Percentiles rank a stretch among this genome's conserved stretches.
phyloP scores from a whole-genome alignment of 106 monocot genomes.

The Dendrobium catenatum region DNA sequence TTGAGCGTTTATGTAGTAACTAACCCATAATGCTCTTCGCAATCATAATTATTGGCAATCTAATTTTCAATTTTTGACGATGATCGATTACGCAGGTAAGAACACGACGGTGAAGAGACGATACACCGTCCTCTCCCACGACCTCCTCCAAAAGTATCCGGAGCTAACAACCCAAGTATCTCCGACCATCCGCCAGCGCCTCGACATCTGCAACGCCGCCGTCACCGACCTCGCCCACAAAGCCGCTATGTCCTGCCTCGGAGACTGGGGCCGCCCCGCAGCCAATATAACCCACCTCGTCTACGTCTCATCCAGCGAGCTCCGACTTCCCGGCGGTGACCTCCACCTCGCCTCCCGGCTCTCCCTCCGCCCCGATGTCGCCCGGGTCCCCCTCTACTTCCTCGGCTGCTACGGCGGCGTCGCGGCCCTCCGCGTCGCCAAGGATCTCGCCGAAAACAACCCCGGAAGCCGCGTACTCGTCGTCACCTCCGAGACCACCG shows the following conservation, averaged over 20 bases:
- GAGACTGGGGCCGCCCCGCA: slow-evolving; percentile 41
- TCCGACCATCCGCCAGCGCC: slow-evolving; percentile 59
- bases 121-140: slow-evolving; percentile 60
- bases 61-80: neutral
- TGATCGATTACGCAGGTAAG: slow-evolving; percentile 30
- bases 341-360: slow-evolving; percentile 49
- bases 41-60: neutral
- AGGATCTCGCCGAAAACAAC: slow-evolving; percentile 90
- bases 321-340: slow-evolving; percentile 80
- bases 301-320: slow-evolving; percentile 77
- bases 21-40: neutral
- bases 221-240: slow-evolving; percentile 47
- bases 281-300: slow-evolving; percentile 75
- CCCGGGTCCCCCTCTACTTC: slow-evolving; percentile 58
- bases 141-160: slow-evolving; percentile 70
- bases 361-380: slow-evolving; percentile 33
- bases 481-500: slow-evolving; percentile 69
- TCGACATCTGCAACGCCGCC: slow-evolving; percentile 58
- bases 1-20: slow-evolving; percentile 53
- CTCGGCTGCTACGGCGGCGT: slow-evolving; percentile 82
- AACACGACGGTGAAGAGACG: slow-evolving; percentile 79
- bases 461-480: slow-evolving; percentile 74
- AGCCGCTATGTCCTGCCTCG: slow-evolving; percentile 42
- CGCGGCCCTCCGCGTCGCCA: slow-evolving; percentile 72
- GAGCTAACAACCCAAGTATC: slow-evolving; percentile 50